Percentiles rank a stretch among this genome's conserved stretches.
Evolutionary conservation across 2,329 filamentous ascomycete genomes (phyloP).

Genomic region (Calycina herbarum): DNA sequence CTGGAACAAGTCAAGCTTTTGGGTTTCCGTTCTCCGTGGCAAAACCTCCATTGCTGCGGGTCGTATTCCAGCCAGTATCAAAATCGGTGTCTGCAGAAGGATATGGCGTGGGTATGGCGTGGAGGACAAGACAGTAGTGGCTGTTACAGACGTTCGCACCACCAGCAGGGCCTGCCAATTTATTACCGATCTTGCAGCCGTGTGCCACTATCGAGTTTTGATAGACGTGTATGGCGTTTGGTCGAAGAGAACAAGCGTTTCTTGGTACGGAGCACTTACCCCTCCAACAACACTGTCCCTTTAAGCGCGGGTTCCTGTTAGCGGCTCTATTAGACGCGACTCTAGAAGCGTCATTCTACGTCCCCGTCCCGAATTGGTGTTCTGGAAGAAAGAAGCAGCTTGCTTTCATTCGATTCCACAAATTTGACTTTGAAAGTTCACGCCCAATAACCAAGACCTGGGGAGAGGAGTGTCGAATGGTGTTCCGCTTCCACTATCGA

Average conservation of each 20-base stretch:
- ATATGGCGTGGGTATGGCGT: background rate
- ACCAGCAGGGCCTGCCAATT: no score
- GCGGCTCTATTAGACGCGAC: background rate
- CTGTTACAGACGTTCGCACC: no score
- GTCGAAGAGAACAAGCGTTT: no score
- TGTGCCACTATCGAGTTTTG: background rate
- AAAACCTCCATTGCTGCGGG: background rate
- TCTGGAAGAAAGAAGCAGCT: background rate
- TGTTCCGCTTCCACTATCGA: background rate
- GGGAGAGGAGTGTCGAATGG: background rate
- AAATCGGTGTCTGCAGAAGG: background rate
- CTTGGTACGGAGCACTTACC: no score
- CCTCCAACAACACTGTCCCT: background rate
- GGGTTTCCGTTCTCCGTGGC: background rate
- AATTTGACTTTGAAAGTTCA: background rate
- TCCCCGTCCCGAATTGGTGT: background rate
- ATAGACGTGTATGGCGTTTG: no score
- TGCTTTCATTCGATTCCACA: background rate
- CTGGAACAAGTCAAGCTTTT: slow-evolving; percentile 3
- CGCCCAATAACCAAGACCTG: background rate
- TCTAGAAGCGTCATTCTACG: background rate
- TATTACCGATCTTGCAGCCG: background rate
- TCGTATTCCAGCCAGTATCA: background rate
- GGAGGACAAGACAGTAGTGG: no score
- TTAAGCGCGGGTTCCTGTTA: background rate